Percentiles rank a stretch among this genome's conserved stretches.
Conservation (phyloP, 2,329 filamentous ascomycete species). For the Colletotrichum eremochloae region DNA sequence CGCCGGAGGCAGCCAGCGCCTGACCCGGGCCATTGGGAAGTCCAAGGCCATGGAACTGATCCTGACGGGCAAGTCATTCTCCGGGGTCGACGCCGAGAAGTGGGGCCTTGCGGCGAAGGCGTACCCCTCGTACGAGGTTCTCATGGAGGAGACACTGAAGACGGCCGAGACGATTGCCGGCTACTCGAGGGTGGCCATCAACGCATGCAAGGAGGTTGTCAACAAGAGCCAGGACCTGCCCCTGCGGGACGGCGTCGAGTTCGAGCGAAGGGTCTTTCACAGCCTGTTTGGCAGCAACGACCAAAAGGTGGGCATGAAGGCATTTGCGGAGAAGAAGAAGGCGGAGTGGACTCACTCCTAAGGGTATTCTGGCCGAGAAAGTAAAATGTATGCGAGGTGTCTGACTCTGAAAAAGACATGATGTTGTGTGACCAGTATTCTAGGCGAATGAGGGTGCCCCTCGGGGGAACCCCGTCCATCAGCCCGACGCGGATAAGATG, state of each 20-base stretch:
- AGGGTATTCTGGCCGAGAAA: neutral
- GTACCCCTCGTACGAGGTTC: conserved; percentile 83
- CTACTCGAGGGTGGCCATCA: conserved; percentile 87
- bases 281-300: conserved; percentile 92
- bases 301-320: conserved; percentile 97
- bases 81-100: conserved; percentile 83
- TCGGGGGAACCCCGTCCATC: conserved; percentile 22
- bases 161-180: conserved; percentile 92
- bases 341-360: conserved; percentile 89
- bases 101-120: conserved; percentile 92
- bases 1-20: conserved; percentile 88
- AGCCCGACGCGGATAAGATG: conserved; percentile 7
- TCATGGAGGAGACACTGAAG: conserved; percentile 84
- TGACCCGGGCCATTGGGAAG: conserved; percentile 88
- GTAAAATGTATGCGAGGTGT: conserved; percentile 26
- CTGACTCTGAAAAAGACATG: conserved; percentile 24
- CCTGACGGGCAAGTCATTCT: conserved; percentile 87
- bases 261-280: conserved; percentile 94
- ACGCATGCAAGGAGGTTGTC: conserved; percentile 96
- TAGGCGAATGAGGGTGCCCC: neutral
- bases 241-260: conserved; percentile 92
- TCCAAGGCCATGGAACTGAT: conserved; percentile 92
- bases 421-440: conserved; percentile 24
- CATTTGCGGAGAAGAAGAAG: conserved; percentile 96
- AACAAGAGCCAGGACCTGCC: conserved; percentile 97